These are phyloP conservation scores for Diospyros kaki DNA, from an alignment of 148 eudicot genomes.

Conservation along the genomic window DNA sequence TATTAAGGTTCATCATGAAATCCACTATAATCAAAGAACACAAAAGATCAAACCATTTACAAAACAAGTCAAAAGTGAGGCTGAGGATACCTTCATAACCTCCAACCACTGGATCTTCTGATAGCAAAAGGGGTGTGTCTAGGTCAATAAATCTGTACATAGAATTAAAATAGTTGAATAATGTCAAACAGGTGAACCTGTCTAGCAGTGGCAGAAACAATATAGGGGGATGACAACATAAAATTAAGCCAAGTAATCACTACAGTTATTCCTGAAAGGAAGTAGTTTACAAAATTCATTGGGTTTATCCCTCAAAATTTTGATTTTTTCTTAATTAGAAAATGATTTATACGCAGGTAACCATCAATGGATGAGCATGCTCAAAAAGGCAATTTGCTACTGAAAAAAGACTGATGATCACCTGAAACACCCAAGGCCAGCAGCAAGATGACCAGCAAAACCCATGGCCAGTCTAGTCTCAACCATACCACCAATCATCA, in stretches of 20 bases:
- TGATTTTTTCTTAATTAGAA: background rate
- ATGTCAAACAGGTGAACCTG: background rate
- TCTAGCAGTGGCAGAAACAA: background rate
- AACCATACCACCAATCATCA: conserved; percentile 98
- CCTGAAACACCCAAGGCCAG: conserved; percentile 92
- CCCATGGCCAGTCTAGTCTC: conserved; percentile 97
- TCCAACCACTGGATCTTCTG: conserved; percentile 80
- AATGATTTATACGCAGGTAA: background rate
- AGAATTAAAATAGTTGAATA: background rate
- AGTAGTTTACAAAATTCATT: background rate
- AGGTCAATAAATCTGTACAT: conserved; percentile 68
- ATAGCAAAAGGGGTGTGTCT: conserved; percentile 76
- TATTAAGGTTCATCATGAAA: background rate
- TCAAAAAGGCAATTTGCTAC: background rate
- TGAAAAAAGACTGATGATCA: conserved; percentile 22
- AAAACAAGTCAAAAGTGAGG: background rate
- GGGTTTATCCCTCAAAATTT: background rate
- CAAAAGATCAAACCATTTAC: background rate
- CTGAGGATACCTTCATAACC: conserved; percentile 74
- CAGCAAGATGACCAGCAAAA: conserved; percentile 91
- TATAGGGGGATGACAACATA: background rate
- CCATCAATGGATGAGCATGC: background rate
- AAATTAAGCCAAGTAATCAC: background rate
- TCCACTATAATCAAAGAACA: background rate
- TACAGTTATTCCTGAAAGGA: background rate